A percentile compares a stretch with the other conserved stretches of the same genome.
Conservation (phyloP, 148 eudicot species). For the Chenopodium suecicum region DNA sequence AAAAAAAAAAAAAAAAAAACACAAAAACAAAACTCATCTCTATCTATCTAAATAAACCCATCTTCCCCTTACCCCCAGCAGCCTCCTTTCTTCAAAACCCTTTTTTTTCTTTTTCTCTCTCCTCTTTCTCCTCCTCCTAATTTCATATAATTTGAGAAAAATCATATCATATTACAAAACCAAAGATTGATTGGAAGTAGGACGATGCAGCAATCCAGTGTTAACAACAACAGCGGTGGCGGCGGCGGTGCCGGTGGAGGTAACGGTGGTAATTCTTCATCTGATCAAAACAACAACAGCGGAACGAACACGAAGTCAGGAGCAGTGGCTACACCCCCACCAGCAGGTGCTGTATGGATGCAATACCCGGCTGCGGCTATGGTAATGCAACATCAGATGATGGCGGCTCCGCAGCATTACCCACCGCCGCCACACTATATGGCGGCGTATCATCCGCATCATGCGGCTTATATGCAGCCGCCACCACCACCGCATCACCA, state of each 20-base stretch:
- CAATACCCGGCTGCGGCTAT: slow-evolving; percentile 91
- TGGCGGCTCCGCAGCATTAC: slow-evolving; percentile 60
- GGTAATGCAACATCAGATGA: slow-evolving; percentile 94
- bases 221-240: no score
- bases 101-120: not conserved
- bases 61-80: slow-evolving; percentile 8
- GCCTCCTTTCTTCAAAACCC: slow-evolving; percentile 6
- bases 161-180: no score
- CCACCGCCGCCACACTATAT: slow-evolving; percentile 69
- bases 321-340: slow-evolving; percentile 17
- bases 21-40: not conserved
- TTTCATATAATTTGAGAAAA: not conserved
- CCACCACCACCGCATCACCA: slow-evolving; percentile 38
- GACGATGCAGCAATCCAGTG: slow-evolving; percentile 30
- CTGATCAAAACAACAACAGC: slow-evolving; percentile 1
- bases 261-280: not conserved
- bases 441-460: slow-evolving; percentile 60
- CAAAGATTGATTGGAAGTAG: no score
- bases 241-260: slow-evolving; percentile 10
- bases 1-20: not conserved
- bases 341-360: slow-evolving; percentile 41
- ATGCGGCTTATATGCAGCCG: slow-evolving; percentile 34
- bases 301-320: not conserved
- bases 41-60: slow-evolving; percentile 10
- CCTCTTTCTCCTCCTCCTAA: not conserved